These are phyloP conservation scores for Trichoderma koningii DNA, from an alignment of 2,329 filamentous ascomycete genomes.

Conservation along the genomic window DNA sequence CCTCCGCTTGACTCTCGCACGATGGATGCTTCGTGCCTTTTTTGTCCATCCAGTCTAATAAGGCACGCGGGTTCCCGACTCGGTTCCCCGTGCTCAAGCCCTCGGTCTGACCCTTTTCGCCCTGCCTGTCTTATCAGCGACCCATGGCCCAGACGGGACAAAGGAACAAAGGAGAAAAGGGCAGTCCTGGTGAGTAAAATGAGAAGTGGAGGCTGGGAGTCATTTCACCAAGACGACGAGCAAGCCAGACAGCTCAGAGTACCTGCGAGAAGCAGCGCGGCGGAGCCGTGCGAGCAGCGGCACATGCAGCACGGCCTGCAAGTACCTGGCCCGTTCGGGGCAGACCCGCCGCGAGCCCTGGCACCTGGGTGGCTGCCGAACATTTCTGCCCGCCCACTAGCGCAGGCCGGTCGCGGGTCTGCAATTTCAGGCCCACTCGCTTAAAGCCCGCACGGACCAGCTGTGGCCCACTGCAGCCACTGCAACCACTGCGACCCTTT, in stretches of 20 bases:
- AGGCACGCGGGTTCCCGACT: no score
- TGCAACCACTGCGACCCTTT: constrained; percentile 8
- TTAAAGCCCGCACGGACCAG: constrained; percentile 32
- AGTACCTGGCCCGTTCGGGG: not conserved
- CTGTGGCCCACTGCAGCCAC: constrained; percentile 19
- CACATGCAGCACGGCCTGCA: constrained; percentile 1
- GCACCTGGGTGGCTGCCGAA: constrained; percentile 25
- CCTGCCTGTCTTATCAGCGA: constrained; percentile 12
- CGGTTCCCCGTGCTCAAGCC: no score
- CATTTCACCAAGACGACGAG: not conserved
- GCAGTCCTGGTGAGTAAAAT: constrained; percentile 10
- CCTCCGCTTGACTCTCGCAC: no score
- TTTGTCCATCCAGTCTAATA: no score
- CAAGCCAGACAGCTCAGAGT: not conserved
- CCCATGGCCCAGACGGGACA: constrained; percentile 15
- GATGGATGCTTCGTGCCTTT: no score
- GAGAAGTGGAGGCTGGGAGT: constrained; percentile 23
- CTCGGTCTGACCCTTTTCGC: no score
- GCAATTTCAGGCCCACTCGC: constrained; percentile 36
- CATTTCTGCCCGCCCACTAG: constrained; percentile 28
- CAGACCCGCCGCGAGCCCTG: constrained; percentile 11
- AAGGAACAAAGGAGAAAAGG: constrained; percentile 16
- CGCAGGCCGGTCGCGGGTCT: constrained; percentile 29
- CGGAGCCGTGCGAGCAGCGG: not conserved
- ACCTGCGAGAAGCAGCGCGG: not conserved